Evolutionary conservation across 345 rosid genomes (phyloP).

Genomic region (Pelargonium nanum): DNA sequence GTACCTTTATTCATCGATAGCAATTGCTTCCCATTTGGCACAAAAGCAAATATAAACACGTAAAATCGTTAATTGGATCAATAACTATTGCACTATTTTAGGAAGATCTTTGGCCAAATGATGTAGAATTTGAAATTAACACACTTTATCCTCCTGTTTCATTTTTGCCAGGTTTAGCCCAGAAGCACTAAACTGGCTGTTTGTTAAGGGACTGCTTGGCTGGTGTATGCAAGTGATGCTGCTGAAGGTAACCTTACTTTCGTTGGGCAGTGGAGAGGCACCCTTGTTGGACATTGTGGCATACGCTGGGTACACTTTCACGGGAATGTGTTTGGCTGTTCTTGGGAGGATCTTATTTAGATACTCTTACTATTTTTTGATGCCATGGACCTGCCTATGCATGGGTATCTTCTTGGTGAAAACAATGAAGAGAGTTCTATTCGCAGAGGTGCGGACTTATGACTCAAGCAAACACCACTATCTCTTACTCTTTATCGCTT

Average conservation of each 20-base stretch:
- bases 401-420: conserved; percentile 84
- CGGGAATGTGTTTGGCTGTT: conserved; percentile 64
- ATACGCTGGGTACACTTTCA: conserved; percentile 77
- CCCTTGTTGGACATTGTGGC: conserved; percentile 82
- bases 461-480: conserved; percentile 91
- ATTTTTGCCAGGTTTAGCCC: conserved; percentile 61
- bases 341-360: conserved; percentile 60
- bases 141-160: not conserved
- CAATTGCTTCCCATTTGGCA: not conserved
- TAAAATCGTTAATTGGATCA: too few species aligned
- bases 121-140: not conserved
- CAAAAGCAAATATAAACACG: too few species aligned
- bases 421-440: conserved; percentile 92
- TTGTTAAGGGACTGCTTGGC: conserved; percentile 79
- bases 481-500: conserved; percentile 70
- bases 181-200: conserved; percentile 82
- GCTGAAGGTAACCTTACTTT: conserved; percentile 68
- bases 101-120: too few species aligned
- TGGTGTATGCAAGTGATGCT: conserved; percentile 80
- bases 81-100: too few species aligned
- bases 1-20: not conserved
- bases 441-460: conserved; percentile 74
- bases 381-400: conserved; percentile 81
- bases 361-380: conserved; percentile 63
- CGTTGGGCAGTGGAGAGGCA: conserved; percentile 86